Base-by-base conservation (phyloP, 2,329 filamentous ascomycete species). In the Sporothrix brasiliensis region DNA sequence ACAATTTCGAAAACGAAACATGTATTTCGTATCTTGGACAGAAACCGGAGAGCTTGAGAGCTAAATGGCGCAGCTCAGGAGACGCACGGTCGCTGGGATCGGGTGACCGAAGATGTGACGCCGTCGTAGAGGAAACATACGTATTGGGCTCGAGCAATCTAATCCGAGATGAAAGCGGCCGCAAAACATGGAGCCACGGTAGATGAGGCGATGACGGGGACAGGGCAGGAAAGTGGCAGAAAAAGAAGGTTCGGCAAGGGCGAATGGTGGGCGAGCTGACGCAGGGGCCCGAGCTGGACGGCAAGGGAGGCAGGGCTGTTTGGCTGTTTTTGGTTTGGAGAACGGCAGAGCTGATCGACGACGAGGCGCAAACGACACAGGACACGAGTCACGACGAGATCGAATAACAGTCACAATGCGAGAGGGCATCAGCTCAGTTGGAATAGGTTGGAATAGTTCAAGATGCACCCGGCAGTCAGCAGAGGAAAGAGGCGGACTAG, bases 191-290 rank as follows among this genome's bases (percentile, higher is more conserved):
- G 58, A n/a, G 58, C 39, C 39, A 63, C 58, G 58, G 58, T 47
- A 61, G 58, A 61, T 61, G 58, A n/a, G 16, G 21, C 3, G 30
- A 39, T 41, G 30, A 56, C 24, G 30, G 24, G 53, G 53, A 56
- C 13, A 56, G 24, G 30, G 49, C 30, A 67, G 19, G 27, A 67
- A 13, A 34, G 47, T 10, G 19, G 6, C 10, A 44, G 24, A 68
- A 67, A 34, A 54, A 68, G 47, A 58, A 52, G 52, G 56, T 68
- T 52, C 52, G 66, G 52, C 56, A n/a, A 52, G 66, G 66, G 58
- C 66, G 52, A 68, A 68, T 44, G 50, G 30, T n/a, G 52, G 50
- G 66, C 52, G 66, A 68, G 58, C 39, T 63, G 66, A 52, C 56
- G 66, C 66, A 58, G 66, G 66, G 66, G 66, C 39, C 47, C 47